Conservation (phyloP, 208 protist genomes). For the Leishmania gerbilli region DNA sequence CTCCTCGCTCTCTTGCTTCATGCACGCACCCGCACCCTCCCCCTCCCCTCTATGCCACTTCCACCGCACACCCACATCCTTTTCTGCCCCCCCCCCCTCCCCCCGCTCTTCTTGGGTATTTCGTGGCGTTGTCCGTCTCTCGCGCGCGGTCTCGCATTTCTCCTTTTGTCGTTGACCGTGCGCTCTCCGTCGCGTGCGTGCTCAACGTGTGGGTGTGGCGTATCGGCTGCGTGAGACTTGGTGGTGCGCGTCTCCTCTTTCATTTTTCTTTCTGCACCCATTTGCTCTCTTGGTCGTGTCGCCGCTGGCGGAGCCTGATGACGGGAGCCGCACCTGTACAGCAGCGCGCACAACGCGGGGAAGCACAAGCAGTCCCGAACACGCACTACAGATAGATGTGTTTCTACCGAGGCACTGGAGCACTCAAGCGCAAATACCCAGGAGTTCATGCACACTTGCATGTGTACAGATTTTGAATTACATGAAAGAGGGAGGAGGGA, state of each 20-base stretch:
- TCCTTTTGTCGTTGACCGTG: not conserved
- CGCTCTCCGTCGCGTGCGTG: not conserved
- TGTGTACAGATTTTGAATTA: not conserved
- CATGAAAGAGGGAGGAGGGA: not conserved
- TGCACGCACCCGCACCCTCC: not conserved
- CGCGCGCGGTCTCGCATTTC: not conserved
- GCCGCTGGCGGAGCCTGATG: not conserved
- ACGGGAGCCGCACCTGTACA: not conserved
- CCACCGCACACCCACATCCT: not conserved
- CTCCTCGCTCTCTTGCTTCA: not conserved
- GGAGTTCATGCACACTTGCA: not conserved
- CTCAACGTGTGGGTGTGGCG: not conserved
- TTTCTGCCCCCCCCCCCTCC: not conserved
- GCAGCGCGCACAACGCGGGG: not conserved
- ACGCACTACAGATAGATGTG: not conserved
- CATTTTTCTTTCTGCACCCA: not conserved
- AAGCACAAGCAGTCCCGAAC: not conserved
- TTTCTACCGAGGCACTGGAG: not conserved
- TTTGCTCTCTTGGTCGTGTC: not conserved
- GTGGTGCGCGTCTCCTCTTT: slow-evolving; percentile 1
- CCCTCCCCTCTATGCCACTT: not conserved
- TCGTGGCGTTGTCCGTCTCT: not conserved
- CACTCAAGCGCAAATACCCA: not conserved
- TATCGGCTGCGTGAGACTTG: not conserved
- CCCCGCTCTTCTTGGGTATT: not conserved